Base-by-base conservation (phyloP, 78 protist genomes). In the Mantamonas sphyraenae region DNA sequence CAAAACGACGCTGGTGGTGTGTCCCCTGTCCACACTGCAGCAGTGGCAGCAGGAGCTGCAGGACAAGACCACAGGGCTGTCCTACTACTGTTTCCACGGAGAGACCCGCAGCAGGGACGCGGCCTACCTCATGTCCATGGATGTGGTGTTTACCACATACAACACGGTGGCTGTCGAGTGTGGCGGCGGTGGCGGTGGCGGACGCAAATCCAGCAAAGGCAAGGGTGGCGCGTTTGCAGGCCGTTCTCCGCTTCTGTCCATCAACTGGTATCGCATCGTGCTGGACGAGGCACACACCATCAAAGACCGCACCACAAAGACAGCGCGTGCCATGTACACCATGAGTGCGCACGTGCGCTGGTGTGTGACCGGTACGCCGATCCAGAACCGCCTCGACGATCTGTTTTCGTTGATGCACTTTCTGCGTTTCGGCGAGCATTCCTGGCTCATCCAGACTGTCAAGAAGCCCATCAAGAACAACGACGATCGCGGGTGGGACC, bases 311-410 rank as follows among this genome's bases (percentile, higher is more conserved):
- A 43, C 40, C 26, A 43, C 85, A 28, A 22, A 67, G n/a, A 33
- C 65, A 3, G 65, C 75, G 35, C 60, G 76, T 61, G 76, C 76
- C n/a, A 2, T 12, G 19, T 38, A 35, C 33, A 50, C 58, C 31
- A 28, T 81, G 35, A 42, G 20, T 28, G 39, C 66, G 5, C 3
- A 3, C 24, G 10, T 20, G 22, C 55, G 81, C 12, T 81, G 86
- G 86, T 62, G 67, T 37, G 66, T 81, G 37, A 68, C 86, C 12
- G 86, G 86, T 38, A 81, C 86, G n/a, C 86, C 86, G 4, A 38
- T 81, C 20, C 79, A 74, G 55, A 81, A 81, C 28, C 19, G 63
- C 28, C 56, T 81, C 24, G 76, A 71, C 0, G 86, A 81, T 37
- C 42, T 81, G 19, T 61, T 34, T 26, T 35, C 72, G 1, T 64